phyloP scores from a whole-genome alignment of 2,329 filamentous ascomycete species.

The Hymenoscyphus infarciens region DNA sequence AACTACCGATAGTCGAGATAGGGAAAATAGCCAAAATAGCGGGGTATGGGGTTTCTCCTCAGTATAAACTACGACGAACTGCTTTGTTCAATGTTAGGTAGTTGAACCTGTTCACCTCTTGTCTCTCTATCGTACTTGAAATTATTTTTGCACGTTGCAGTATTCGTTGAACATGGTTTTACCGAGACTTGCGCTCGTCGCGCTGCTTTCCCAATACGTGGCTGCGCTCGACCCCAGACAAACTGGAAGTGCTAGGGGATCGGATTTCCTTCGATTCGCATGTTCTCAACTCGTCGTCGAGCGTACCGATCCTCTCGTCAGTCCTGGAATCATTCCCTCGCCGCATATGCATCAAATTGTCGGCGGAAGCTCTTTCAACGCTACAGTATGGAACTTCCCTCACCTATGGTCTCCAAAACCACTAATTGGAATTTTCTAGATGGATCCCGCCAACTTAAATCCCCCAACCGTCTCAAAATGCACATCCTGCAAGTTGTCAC shows the following conservation, averaged over 20 bases:
- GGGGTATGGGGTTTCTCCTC: not conserved
- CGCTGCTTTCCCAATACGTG: conserved; percentile 15
- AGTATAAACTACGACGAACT: conserved; percentile 4
- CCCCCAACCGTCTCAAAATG: conserved; percentile 27
- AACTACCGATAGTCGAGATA: not conserved
- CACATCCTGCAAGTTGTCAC: conserved; percentile 35
- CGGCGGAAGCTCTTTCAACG: conserved; percentile 38
- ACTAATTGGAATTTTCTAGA: conserved; percentile 22
- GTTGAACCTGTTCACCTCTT: not conserved
- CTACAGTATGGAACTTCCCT: conserved; percentile 19
- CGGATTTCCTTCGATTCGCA: conserved; percentile 20
- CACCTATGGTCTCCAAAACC: not conserved
- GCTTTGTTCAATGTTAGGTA: not conserved
- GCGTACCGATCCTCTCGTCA: conserved; percentile 18
- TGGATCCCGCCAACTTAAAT: conserved; percentile 31
- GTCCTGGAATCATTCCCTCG: conserved; percentile 16
- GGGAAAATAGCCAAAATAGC: conserved; percentile 3
- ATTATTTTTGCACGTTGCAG: conserved; percentile 17
- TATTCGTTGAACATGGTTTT: conserved; percentile 14
- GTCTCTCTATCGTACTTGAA: not conserved
- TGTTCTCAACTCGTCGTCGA: conserved; percentile 19
- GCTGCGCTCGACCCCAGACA: conserved; percentile 11
- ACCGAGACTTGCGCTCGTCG: conserved; percentile 10
- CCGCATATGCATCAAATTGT: conserved; percentile 20
- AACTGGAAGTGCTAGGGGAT: conserved; percentile 17